Conservation (phyloP, 768 basidiomycete species). For the Mrakia blollopis region DNA sequence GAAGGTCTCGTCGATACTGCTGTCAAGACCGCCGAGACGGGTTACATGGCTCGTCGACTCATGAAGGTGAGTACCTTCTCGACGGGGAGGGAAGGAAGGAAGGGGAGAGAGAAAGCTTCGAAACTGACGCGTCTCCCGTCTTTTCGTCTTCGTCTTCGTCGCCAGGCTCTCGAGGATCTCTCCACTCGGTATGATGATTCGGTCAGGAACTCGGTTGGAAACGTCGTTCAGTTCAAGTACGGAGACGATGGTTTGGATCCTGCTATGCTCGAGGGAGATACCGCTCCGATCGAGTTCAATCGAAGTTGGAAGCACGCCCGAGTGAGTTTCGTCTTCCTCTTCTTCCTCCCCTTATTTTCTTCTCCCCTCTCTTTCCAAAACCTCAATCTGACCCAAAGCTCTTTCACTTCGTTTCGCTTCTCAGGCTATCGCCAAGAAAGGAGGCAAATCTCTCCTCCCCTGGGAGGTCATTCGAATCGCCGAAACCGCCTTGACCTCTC, state of each 20-base stretch:
- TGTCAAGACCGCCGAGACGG: conserved; percentile 99
- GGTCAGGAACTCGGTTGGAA: conserved; percentile 88
- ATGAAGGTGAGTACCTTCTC: conserved; percentile 63
- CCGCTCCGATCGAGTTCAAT: conserved; percentile 82
- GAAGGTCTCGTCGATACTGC: conserved; percentile 99
- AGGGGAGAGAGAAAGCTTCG: background rate
- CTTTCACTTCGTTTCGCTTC: background rate
- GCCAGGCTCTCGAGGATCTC: conserved; percentile 79
- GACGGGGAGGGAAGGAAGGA: background rate
- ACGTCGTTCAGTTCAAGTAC: conserved; percentile 93
- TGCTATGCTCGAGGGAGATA: conserved; percentile 90
- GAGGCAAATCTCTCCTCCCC: conserved; percentile 62
- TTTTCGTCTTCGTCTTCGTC: background rate
- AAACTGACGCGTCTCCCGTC: background rate
- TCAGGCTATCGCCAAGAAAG: conserved; percentile 64
- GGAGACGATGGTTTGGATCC: conserved; percentile 98
- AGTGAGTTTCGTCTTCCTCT: conserved; percentile 47
- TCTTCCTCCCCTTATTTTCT: background rate
- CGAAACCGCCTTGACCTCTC: conserved; percentile 54
- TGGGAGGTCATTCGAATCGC: conserved; percentile 76
- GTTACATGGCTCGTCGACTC: conserved; percentile 97
- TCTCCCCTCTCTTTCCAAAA: background rate
- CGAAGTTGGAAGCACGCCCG: conserved; percentile 81
- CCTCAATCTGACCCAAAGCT: too few relatives aligned
- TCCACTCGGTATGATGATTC: conserved; percentile 94